Conservation (phyloP, 495 filamentous ascomycete genomes). For the Aspergillus sclerotiicarbonarius region DNA sequence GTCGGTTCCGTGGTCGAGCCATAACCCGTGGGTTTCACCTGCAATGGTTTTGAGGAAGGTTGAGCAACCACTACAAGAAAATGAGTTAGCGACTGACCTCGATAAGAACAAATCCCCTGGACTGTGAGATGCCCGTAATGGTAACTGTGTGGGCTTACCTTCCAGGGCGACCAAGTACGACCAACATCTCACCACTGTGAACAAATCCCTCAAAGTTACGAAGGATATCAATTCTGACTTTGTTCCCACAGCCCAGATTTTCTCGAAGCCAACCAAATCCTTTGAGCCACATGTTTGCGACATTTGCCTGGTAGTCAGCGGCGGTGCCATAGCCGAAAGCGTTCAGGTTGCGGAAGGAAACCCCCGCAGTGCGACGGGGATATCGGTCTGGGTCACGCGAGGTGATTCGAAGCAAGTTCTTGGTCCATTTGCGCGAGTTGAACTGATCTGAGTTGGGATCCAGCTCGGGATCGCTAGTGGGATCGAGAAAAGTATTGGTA, state of each 20-base stretch:
- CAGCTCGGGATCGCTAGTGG: conserved; percentile 38
- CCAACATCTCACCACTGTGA: conserved; percentile 72
- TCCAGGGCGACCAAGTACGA: conserved; percentile 76
- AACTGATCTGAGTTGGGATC: conserved; percentile 44
- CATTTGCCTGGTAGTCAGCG: conserved; percentile 74
- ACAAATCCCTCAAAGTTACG: conserved; percentile 78
- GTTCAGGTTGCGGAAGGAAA: conserved; percentile 59
- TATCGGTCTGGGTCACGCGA: conserved; percentile 42
- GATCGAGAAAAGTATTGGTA: conserved; percentile 44
- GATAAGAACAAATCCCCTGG: background rate
- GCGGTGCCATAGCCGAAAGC: conserved; percentile 71
- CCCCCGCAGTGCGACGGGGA: conserved; percentile 41
- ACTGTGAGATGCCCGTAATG: background rate
- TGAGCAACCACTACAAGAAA: conserved; percentile 61
- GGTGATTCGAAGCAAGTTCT: conserved; percentile 40
- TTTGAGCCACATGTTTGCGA: conserved; percentile 63
- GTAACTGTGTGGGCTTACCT: conserved; percentile 33
- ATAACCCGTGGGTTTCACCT: conserved; percentile 73
- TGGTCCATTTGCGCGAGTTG: conserved; percentile 47
- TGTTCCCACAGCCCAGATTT: conserved; percentile 49
- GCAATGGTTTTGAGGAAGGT: conserved; percentile 79
- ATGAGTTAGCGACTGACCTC: background rate
- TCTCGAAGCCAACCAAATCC: conserved; percentile 43
- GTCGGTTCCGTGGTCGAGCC: conserved; percentile 58
- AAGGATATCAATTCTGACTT: conserved; percentile 67